Percentiles rank a stretch among this genome's conserved stretches.
These are phyloP conservation scores for Pseudozyma thailandica DNA, from an alignment of 1,284 basidiomycete genomes.

Conservation along the genomic window DNA sequence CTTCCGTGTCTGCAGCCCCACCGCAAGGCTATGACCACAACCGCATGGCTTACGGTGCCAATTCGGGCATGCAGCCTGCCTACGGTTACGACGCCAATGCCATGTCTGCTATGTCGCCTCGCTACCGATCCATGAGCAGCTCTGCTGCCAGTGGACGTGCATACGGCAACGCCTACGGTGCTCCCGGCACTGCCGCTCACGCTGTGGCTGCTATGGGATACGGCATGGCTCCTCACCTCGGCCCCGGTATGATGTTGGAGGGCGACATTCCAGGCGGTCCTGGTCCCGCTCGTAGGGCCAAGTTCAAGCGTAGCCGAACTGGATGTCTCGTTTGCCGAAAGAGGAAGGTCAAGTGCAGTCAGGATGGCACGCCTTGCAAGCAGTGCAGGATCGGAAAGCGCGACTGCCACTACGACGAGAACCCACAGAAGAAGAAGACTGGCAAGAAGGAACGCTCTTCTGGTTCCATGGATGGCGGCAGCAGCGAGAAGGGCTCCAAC, in stretches of 20 bases:
- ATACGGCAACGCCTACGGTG: slow-evolving; percentile 38
- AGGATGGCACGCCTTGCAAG: slow-evolving; percentile 63
- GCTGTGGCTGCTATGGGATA: slow-evolving; percentile 47
- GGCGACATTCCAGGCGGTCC: slow-evolving; percentile 47
- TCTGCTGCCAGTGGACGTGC: slow-evolving; percentile 48
- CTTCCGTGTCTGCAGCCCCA: slow-evolving; percentile 45
- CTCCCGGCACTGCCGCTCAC: slow-evolving; percentile 43
- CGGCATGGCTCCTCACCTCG: slow-evolving; percentile 45
- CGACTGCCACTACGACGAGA: slow-evolving; percentile 61
- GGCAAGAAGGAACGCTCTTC: slow-evolving; percentile 40
- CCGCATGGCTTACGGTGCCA: slow-evolving; percentile 45
- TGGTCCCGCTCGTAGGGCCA: slow-evolving; percentile 52
- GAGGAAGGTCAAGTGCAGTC: slow-evolving; percentile 62
- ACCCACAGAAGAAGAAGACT: slow-evolving; percentile 54
- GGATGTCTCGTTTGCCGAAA: slow-evolving; percentile 63
- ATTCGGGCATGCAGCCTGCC: slow-evolving; percentile 28
- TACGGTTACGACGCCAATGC: slow-evolving; percentile 42
- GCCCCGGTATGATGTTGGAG: slow-evolving; percentile 44
- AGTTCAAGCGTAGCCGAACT: slow-evolving; percentile 61
- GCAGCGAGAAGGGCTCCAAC: slow-evolving; percentile 46
- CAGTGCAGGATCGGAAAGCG: slow-evolving; percentile 63
- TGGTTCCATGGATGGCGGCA: slow-evolving; percentile 37
- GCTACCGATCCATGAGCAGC: slow-evolving; percentile 53
- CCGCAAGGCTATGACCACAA: slow-evolving; percentile 46
- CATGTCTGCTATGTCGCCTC: slow-evolving; percentile 46